Base-by-base conservation (phyloP, 108 stramenopile genomes). In the Mediolabrus comicus region DNA sequence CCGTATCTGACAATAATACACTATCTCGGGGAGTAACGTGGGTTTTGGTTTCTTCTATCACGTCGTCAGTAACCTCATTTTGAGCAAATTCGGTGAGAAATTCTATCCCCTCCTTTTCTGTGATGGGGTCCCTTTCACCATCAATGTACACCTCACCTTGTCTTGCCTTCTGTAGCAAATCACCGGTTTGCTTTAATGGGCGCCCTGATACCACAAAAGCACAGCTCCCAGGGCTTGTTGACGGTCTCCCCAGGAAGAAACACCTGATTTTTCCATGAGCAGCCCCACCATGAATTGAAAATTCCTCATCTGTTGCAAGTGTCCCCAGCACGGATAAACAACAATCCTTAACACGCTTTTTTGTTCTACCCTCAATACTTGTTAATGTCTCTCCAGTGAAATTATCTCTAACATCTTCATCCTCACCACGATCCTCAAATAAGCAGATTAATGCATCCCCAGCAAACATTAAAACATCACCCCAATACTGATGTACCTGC, bases 391-490 rank as follows among this genome's bases (percentile, higher is more conserved):
- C 53, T 12, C 22, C 66, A 22, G 62, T 65, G 19, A 46, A 55
- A 19, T 66, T 65, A 67, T 74, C 66, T n/a, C 43, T 49, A 1
- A 66, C 60, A 10, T 38, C 35, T 35, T 62, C 74, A 11, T 59
- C 71, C 46, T 67, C 59, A 29, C 53, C 66, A 24, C 51, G 66
- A 61, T 77, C 81, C 39, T 77, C 76, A 36, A 83, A 87, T 3
- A 87, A 36, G 68, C 83, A 84, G 32, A 87, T 77, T 4, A 87
- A 41, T 11, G 86, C 86, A 65, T 87, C 86, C 17, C 86, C 86
- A 9, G 86, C 86, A 65, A 84, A 87, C 79, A 84, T 87, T 26
- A 87, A 62, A 2, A 87, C 82, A 72, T 87, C 86, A 10, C 86
- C 86, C 53, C 84, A 80, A 59, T 74, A 83, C 19, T 69, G 71